Percentiles rank a stretch among this genome's conserved stretches.
Conservation (phyloP, 441 rosid species). For the Geranium incanum region DNA sequence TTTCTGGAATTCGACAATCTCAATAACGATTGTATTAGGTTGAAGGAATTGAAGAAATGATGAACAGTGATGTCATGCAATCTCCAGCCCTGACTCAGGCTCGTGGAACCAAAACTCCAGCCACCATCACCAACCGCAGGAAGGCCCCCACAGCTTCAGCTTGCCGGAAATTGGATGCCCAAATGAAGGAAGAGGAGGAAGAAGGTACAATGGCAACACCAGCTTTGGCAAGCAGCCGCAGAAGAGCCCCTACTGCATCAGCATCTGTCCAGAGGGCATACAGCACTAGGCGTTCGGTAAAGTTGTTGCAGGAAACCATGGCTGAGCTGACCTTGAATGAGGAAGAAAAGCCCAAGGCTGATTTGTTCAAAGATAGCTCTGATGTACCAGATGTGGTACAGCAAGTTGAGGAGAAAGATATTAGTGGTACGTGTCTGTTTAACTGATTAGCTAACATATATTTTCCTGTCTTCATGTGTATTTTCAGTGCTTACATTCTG, state of each 20-base stretch:
- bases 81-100: conserved; percentile 41
- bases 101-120: conserved; percentile 40
- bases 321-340: conserved; percentile 48
- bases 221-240: conserved; percentile 19
- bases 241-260: conserved; percentile 26
- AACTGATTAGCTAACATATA: neutral
- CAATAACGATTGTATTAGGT: conserved; percentile 36
- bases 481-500: conserved; percentile 3
- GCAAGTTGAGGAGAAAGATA: neutral
- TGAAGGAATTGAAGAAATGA: conserved; percentile 65
- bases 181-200: conserved; percentile 20
- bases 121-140: conserved; percentile 28
- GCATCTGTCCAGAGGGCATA: conserved; percentile 38
- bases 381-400: neutral
- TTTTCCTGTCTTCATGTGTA: neutral
- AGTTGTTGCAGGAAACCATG: conserved; percentile 56
- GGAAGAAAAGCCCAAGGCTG: conserved; percentile 23
- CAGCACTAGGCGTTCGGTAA: conserved; percentile 62
- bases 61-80: conserved; percentile 21
- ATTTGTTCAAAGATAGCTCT: neutral
- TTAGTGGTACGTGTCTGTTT: neutral
- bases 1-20: no score
- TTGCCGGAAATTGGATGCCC: conserved; percentile 18
- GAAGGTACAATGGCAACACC: conserved; percentile 21
- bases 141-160: conserved; percentile 12